These are phyloP conservation scores for Parsonsia alboflavescens DNA, from an alignment of 257 asterid genomes.

Conservation along the genomic window DNA sequence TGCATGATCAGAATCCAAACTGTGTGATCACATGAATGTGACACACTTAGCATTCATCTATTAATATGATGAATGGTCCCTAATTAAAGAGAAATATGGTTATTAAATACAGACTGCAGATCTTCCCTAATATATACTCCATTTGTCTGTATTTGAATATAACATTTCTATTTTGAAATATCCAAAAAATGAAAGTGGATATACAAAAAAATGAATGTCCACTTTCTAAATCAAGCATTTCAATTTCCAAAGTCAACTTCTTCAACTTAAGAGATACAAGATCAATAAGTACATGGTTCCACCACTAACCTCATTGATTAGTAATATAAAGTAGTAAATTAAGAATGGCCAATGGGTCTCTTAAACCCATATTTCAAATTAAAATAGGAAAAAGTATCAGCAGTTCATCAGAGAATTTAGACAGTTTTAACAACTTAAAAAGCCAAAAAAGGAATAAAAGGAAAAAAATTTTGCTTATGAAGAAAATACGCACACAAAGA, in stretches of 20 bases:
- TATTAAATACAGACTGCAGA: neutral
- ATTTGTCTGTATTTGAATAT: neutral
- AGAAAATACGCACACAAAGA: neutral
- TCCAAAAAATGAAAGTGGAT: too few relatives aligned
- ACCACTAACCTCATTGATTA: neutral
- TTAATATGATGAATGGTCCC: neutral
- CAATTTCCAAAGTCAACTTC: neutral
- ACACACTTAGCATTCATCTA: neutral
- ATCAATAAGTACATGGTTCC: neutral
- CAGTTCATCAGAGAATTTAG: neutral
- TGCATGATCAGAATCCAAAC: neutral
- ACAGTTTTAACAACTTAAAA: too few relatives aligned
- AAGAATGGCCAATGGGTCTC: neutral
- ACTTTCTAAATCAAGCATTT: neutral
- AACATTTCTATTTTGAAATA: too few relatives aligned
- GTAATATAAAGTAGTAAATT: neutral
- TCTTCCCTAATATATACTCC: neutral
- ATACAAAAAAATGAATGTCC: too few relatives aligned
- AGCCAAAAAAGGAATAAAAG: too few relatives aligned
- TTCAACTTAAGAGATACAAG: neutral
- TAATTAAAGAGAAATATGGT: neutral
- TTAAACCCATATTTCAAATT: neutral
- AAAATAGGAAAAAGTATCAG: too few relatives aligned
- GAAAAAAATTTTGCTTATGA: too few relatives aligned
- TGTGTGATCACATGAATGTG: neutral